Conservation (phyloP, 352 stramenopile genomes). For the Saprolegnia diclina region DNA sequence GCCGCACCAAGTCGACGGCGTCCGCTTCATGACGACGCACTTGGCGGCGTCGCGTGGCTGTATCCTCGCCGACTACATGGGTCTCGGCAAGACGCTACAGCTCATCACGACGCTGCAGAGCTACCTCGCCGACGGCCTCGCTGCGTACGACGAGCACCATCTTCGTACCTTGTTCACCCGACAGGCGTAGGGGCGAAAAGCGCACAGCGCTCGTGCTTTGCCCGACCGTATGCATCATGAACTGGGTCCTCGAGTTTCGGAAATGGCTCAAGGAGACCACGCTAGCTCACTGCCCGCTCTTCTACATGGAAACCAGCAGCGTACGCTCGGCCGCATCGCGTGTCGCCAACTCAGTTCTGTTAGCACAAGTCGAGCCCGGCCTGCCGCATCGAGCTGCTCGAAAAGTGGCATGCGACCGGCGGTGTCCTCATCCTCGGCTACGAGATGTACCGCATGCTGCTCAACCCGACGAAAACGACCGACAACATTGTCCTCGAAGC, state of each 20-base stretch:
- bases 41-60: conserved; percentile 53
- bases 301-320: conserved; percentile 53
- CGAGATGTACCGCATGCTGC: conserved; percentile 83
- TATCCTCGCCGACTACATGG: conserved; percentile 88
- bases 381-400: conserved; percentile 49
- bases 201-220: conserved; percentile 88
- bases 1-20: conserved; percentile 67
- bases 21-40: conserved; percentile 63
- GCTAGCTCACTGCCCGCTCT: conserved; percentile 46
- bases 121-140: conserved; percentile 50
- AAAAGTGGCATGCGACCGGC: conserved; percentile 67
- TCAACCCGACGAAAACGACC: conserved; percentile 59
- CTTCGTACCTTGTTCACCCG: neutral
- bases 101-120: conserved; percentile 82
- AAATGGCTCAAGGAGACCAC: conserved; percentile 89
- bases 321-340: conserved; percentile 3
- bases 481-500: conserved; percentile 50
- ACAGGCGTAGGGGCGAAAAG: conserved; percentile 11
- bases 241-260: conserved; percentile 96
- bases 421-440: conserved; percentile 84
- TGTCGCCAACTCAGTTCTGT: neutral
- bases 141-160: neutral
- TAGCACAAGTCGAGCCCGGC: conserved; percentile 41
- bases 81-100: conserved; percentile 84
- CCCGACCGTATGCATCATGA: conserved; percentile 94